Conservation (phyloP, 257 asterid genomes). For the Ophiorrhiza pumila region DNA sequence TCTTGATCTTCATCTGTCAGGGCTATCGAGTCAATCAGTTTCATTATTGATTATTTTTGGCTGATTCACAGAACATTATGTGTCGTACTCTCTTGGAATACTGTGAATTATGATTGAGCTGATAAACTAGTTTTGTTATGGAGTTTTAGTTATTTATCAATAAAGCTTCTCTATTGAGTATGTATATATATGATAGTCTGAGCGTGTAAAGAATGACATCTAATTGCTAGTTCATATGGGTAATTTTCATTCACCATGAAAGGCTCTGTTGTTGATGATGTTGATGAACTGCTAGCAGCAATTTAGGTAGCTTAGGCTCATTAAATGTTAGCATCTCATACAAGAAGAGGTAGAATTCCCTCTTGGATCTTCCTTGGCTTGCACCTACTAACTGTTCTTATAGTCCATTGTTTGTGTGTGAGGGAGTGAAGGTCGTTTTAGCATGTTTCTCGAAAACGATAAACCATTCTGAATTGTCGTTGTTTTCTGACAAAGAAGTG, state of each 20-base stretch:
- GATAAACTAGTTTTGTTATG: background rate
- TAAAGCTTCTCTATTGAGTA: background rate
- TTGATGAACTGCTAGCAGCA: background rate
- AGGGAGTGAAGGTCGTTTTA: background rate
- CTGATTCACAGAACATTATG: too few relatives aligned
- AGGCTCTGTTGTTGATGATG: too few relatives aligned
- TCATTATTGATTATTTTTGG: too few relatives aligned
- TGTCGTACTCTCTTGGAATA: background rate
- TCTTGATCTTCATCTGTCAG: background rate
- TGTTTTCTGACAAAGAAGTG: background rate
- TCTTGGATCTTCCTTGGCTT: background rate
- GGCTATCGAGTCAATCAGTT: background rate
- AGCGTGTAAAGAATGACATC: background rate
- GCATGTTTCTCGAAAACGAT: conserved; percentile 1
- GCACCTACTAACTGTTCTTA: background rate
- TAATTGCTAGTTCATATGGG: background rate
- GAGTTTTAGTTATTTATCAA: background rate
- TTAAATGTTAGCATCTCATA: background rate
- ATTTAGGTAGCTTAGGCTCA: background rate
- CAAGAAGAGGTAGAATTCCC: background rate
- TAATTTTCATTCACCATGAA: background rate
- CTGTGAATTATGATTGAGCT: background rate
- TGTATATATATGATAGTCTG: background rate
- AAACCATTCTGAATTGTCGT: background rate
- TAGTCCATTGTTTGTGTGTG: background rate